Evolutionary conservation across 176 grass and related monocot genomes (phyloP), one percentile per base, ranked within the genome.

Genomic region (Puccinellia tenuiflora): DNA sequence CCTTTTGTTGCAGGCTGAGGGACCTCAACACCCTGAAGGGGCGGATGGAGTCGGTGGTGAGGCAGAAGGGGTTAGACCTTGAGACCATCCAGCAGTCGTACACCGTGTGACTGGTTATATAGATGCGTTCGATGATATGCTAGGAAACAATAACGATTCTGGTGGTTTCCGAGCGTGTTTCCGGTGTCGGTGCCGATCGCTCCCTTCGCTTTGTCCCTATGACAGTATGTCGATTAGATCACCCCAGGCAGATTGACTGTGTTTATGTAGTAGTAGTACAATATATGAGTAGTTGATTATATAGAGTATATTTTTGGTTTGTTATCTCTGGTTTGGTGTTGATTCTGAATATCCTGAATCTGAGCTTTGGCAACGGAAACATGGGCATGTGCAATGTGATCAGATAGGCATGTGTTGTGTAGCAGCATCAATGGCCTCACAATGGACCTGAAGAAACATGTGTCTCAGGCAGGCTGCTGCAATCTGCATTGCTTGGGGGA

Each of bases 41-140:
- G 30, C 92, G 91, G 75, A 87, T 94, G 78, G 92, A 94, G 31
- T 94, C 92, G 0, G 92, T 91, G 7, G 92, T 94, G 25, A 89
- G 88, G 84, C 73, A 91, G 51, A 94, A 94, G 86, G 89, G 89
- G n/a, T 76, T 94, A 15, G 92, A 94, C 52, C 91, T 94, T 16
- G 86, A 91, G 43, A 94, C 92, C 61, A 94, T 94, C 55, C 89
- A 91, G 35, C 92, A 94, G 64, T 84, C 92, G 8, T 94, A 94
- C 68, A 94, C 92, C 0, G 92, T 94, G 29, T 94, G 81, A 91
- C 87, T 88, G 76, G 76, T 83, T 7, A 63, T 81, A 47, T 56
- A 80, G 67, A 79, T 50, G 68, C 37, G 8, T n/a, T 59, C 29
- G 38, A 34, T 79, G 24, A 33, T 65, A 47, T 74, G 43, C 43